Base-by-base conservation (phyloP, 441 rosid genomes). In the Gossypium trilobum region DNA sequence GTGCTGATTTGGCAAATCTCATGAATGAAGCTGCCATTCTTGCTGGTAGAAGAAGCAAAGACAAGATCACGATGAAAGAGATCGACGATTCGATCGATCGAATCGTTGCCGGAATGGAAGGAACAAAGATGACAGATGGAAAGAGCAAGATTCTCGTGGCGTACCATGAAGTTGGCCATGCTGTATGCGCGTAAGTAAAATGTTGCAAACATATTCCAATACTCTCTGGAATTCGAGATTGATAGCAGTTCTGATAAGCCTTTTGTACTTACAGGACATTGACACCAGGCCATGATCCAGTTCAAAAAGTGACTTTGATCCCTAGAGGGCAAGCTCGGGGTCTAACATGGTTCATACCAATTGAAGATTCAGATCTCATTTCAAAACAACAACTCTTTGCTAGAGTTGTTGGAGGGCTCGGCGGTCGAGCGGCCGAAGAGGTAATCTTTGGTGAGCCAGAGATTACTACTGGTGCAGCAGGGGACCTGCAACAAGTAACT, bases 11-110 rank as follows among this genome's bases (percentile, higher is more conserved):
- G 71, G 93, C 89, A 0, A 91, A 89, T 77, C 84, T 91, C 11
- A 85, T 89, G 91, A 89, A 91, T 69, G 97, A 91, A 77, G 95
- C 91, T 0, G 91, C 93, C 5, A 87, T 91, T 69, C 91, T 91
- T 46, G 86, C 91, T 6, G 89, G 91, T 14, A 78, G 95, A 72
- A 85, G 91, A 79, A 88, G 91, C 81, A 88, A 83, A 78, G 86
- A 77, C 56, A 79, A 51, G 59, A 82, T 89, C 72, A 82, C 87
- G 0, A 27, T 74, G 73, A 77, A 73, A 52, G 93, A 91, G 81
- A 81, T 91, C 0, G 91, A 91, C 20, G 89, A 87, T 61, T 87
- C 93, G 0, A 87, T 91, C 22, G 93, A 89, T 36, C 74, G 89
- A 73, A 86, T 88, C 0, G 84, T 86, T 13, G 91, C 91, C 1